Base-by-base conservation (phyloP, 495 filamentous ascomycete genomes). In the Glonium stellatum region DNA sequence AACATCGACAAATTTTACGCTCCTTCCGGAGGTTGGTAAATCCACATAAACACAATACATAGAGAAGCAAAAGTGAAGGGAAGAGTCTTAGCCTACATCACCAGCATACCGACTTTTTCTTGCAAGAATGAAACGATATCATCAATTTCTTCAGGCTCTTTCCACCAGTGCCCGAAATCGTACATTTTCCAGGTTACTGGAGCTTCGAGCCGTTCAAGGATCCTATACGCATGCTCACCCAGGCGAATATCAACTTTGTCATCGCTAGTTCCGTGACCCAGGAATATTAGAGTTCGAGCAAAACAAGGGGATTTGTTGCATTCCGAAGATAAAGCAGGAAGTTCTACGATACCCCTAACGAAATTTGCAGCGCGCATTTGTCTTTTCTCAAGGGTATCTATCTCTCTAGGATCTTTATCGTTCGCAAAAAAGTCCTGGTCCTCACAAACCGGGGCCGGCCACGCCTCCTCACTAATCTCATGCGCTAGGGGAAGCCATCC, bases 251-350 rank as follows among this genome's bases (percentile, higher is more conserved):
- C 69, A 5, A 85, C 76, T 19, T 80, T 73, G 0, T 71, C 67
- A 67, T 85, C 83, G 52, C 79, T 75, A 12, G 52, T 59, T 15
- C 78, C 79, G 70, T 87, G 81, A 13, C 78, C 73, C 10, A 85
- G 66, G 61, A 86, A 78, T 2, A 82, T 60, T 12, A 77, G 80
- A 5, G 60, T 74, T 51, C 25, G 4, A 13, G 48, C 21, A 15
- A 51, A 51, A 1, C 21, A 23, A 12, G 48, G 48, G 1, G 23
- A 23, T 22, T 15, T 15, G 6, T 25, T 18, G 48, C 23, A 10
- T 5, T 22, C 23, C 19, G 25, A 22, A 25, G 48, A 31, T 9
- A 51, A 15, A 15, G 19, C 25, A 25, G 48, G 1, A 0, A 51
- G 18, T 4, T 51, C 48, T 5, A 15, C 21, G 19, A 51, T 51